Evolutionary conservation across 495 filamentous ascomycete species (phyloP).

Genomic region (Chaetomidium leptoderma): DNA sequence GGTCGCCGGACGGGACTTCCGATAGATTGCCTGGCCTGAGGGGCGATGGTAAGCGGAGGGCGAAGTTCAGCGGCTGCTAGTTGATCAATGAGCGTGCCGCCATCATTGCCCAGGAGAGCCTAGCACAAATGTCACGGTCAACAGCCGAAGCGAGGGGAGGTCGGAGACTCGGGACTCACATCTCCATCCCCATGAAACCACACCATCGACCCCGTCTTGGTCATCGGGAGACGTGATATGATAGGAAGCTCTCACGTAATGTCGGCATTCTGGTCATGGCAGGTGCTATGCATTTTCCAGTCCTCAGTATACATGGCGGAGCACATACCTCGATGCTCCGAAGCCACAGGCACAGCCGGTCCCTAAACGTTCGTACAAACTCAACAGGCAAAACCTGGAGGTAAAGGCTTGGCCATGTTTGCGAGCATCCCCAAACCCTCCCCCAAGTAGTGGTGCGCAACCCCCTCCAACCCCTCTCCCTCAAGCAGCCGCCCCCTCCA

Average conservation of each 20-base stretch:
- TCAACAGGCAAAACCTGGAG: neutral
- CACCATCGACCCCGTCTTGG: neutral
- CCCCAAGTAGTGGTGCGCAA: neutral
- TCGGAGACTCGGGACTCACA: too few relatives aligned
- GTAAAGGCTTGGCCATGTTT: neutral
- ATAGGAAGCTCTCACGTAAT: neutral
- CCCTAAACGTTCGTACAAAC: slow-evolving; percentile 3
- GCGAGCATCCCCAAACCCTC: neutral
- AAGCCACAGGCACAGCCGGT: neutral
- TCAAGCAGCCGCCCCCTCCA: slow-evolving; percentile 35
- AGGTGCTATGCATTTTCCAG: slow-evolving; percentile 15
- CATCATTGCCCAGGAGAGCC: too few relatives aligned
- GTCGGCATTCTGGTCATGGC: neutral
- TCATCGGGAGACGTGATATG: neutral
- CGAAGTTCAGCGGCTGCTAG: too few relatives aligned
- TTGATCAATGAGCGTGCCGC: too few relatives aligned
- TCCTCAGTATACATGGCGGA: slow-evolving; percentile 16
- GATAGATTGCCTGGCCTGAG: too few relatives aligned
- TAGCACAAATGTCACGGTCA: too few relatives aligned
- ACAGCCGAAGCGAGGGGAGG: too few relatives aligned
- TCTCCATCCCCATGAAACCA: too few relatives aligned
- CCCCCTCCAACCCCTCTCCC: neutral
- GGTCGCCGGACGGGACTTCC: neutral
- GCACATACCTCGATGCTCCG: slow-evolving; percentile 17
- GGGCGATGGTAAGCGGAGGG: too few relatives aligned